Conservation (phyloP, 208 protist species). For the Acanthamoeba divionensis region DNA sequence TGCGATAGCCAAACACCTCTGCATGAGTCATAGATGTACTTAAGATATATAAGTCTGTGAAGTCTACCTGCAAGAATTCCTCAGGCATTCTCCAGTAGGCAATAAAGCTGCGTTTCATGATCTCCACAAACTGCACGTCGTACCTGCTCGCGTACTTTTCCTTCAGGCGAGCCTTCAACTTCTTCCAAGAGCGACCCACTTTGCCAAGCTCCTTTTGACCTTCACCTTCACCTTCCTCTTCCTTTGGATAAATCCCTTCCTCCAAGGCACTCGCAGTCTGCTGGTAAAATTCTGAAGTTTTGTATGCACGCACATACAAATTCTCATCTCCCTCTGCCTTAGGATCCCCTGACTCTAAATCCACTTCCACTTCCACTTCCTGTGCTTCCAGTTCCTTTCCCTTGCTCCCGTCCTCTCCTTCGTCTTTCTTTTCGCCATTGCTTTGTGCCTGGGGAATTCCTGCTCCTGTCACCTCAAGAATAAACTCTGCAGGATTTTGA, state of each 20-base stretch:
- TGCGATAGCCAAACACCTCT: no score
- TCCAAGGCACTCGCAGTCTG: neutral
- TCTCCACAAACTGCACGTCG: neutral
- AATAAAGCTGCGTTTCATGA: neutral
- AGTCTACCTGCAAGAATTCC: constrained; percentile 2
- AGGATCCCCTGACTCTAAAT: neutral
- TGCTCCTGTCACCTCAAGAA: constrained; percentile 6
- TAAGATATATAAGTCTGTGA: no score
- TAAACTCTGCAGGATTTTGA: constrained; percentile 39
- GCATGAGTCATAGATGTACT: no score
- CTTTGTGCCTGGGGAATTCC: neutral
- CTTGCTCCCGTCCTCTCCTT: neutral
- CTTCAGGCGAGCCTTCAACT: neutral
- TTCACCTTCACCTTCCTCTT: neutral
- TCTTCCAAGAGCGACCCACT: neutral
- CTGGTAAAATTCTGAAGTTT: neutral
- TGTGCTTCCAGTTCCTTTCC: neutral
- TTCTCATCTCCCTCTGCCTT: neutral
- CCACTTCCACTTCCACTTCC: neutral
- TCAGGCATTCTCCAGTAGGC: constrained; percentile 19
- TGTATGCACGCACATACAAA: neutral
- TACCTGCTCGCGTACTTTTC: neutral
- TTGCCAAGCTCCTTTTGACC: neutral
- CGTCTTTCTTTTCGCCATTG: neutral
- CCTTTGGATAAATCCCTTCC: neutral